Percentiles rank a stretch among this genome's conserved stretches.
phyloP scores from a whole-genome alignment of 306 rosid genomes.

The Malus orientalis region DNA sequence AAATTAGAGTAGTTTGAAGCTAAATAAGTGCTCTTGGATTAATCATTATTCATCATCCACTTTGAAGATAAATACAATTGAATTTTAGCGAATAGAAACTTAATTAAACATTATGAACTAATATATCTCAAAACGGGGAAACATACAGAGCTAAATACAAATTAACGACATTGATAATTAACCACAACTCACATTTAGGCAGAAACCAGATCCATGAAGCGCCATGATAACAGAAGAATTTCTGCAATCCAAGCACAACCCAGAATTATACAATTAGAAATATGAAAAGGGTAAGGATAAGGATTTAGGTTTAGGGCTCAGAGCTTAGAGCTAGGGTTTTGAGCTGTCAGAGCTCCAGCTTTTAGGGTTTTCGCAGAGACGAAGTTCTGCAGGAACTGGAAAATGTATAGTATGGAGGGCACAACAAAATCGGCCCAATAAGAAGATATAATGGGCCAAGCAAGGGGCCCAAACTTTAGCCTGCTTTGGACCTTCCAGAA shows the following conservation, averaged over 20 bases:
- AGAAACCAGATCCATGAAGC: conserved; percentile 25
- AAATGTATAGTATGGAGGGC: not conserved
- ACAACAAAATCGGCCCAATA: not conserved
- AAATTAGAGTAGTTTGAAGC: not conserved
- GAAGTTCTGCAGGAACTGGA: not conserved
- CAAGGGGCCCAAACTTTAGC: not conserved
- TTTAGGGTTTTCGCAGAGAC: not conserved
- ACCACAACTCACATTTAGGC: conserved; percentile 23
- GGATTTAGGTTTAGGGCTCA: conserved; percentile 2
- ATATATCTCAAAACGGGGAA: not conserved
- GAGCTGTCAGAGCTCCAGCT: not conserved
- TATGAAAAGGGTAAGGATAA: not conserved
- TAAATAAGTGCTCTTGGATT: not conserved
- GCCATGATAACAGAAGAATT: conserved; percentile 15
- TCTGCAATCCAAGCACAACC: not conserved
- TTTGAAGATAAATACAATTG: not conserved
- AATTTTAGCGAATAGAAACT: not conserved
- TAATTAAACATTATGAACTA: not conserved
- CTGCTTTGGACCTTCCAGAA: not conserved
- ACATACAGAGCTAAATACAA: not conserved
- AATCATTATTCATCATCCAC: not conserved
- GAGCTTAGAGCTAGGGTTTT: not conserved
- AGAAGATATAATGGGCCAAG: not conserved
- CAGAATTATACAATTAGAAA: not conserved
- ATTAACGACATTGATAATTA: not conserved